Conservation (phyloP, 2,329 filamentous ascomycete species). For the Penicillium brasilianum region DNA sequence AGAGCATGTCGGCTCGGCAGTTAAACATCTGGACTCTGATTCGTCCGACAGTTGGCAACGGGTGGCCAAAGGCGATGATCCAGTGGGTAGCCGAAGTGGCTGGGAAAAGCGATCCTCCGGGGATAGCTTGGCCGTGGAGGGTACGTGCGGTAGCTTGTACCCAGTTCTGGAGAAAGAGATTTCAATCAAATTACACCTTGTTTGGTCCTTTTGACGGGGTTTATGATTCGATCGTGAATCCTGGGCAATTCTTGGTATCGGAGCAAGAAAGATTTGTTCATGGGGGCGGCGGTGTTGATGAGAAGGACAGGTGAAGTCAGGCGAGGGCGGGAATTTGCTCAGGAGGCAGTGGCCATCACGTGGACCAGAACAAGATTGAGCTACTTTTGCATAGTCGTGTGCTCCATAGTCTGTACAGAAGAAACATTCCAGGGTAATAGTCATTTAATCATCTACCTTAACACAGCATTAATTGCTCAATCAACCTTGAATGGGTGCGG, state of each 20-base stretch:
- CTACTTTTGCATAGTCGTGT: background rate
- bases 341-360: background rate
- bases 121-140: background rate
- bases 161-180: background rate
- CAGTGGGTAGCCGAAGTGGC: slow-evolving; percentile 14
- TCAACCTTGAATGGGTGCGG: background rate
- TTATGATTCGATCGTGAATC: background rate
- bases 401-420: too few relatives aligned
- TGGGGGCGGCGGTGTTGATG: background rate
- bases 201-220: background rate
- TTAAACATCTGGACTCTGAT: slow-evolving; percentile 13
- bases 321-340: background rate
- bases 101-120: slow-evolving; percentile 37
- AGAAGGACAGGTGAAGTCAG: background rate
- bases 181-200: background rate
- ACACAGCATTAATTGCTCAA: background rate
- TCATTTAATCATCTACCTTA: background rate
- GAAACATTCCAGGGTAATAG: too few relatives aligned
- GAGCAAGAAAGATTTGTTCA: background rate
- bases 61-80: slow-evolving; percentile 16
- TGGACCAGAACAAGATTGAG: background rate
- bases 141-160: background rate
- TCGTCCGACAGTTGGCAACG: slow-evolving; percentile 8
- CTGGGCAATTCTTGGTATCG: background rate
- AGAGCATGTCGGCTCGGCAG: background rate